Base-by-base conservation (phyloP, 2,329 filamentous ascomycete species). In the Ophiocordyceps australis region DNA sequence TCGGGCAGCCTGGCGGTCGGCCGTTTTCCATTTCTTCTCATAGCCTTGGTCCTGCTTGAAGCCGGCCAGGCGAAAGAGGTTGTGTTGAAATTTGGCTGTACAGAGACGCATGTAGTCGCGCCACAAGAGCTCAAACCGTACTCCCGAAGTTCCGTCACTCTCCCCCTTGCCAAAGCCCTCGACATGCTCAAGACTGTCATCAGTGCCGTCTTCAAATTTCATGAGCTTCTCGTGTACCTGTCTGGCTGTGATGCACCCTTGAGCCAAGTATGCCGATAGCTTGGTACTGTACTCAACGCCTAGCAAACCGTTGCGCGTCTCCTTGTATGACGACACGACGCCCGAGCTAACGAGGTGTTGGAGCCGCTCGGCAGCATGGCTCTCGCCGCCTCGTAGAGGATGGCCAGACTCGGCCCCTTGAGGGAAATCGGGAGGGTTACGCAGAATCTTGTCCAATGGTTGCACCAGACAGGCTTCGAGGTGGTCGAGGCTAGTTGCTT, bases 81-180 rank as follows among this genome's bases (percentile, higher is more conserved):
- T 65, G 11, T 47, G 41, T 1, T 66, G 64, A 33, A 78, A 82
- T 38, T 85, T 85, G 17, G 62, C 60, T 5, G 69, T 73, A 41
- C 74, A 81, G 0, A 86, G 60, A 1, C 75, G 62, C 73, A 86
- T 82, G 39, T 85, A 86, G 39, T 86, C 80, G 21, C 79, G 57
- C 78, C 75, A 82, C 0, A 86, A 47, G 0, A 89, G 54, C 40
- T 86, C 77, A 29, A 79, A 74, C 0, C 79, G 65, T 2, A 86
- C 62, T 0, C 59, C 65, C 18, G 63, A 63, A 0, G 75, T 82
- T 1, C 79, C 77, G 17, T 68, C 65, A 26, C 75, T 83, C 43
- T 83, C 74, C 0, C 78, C 78, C 25, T 70, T 47, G 1, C 69
- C 74, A 29, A 71, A 83, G 0, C 74, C 75, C 2, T 49, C 31